Evolutionary conservation across 2,329 filamentous ascomycete species (phyloP).

Genomic region (Phialemoniopsis sp.): DNA sequence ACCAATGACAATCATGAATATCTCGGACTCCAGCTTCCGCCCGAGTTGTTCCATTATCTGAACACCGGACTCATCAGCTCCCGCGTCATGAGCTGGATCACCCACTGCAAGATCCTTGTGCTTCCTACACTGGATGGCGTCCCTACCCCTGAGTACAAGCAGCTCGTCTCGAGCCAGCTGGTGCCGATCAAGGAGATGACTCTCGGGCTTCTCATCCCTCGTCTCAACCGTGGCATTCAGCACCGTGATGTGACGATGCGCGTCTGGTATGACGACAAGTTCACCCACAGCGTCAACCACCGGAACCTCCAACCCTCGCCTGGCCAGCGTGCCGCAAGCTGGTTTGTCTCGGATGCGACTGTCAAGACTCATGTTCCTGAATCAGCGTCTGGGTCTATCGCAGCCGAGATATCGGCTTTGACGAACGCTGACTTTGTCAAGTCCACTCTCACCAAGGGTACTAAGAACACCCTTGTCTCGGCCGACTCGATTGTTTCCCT

Average conservation of each 20-base stretch:
- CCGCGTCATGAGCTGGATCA: constrained; percentile 76
- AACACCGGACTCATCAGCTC: constrained; percentile 77
- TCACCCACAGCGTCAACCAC: constrained; percentile 65
- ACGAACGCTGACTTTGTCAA: constrained; percentile 66
- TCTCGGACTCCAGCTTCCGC: constrained; percentile 82
- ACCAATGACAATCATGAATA: constrained; percentile 86
- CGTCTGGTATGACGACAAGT: constrained; percentile 78
- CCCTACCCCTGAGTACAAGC: constrained; percentile 74
- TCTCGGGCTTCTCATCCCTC: constrained; percentile 72
- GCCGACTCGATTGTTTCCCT: constrained; percentile 67
- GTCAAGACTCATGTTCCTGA: constrained; percentile 44
- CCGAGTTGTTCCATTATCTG: constrained; percentile 88
- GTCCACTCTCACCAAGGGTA: constrained; percentile 55
- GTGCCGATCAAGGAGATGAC: constrained; percentile 72
- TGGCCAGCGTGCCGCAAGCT: constrained; percentile 49
- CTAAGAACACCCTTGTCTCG: constrained; percentile 45
- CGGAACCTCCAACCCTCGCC: constrained; percentile 39
- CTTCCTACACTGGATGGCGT: constrained; percentile 83
- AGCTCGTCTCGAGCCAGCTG: constrained; percentile 71
- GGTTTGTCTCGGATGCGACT: constrained; percentile 66
- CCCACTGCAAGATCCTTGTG: constrained; percentile 72
- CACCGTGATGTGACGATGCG: constrained; percentile 73
- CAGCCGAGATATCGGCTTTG: constrained; percentile 63
- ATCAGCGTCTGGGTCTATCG: constrained; percentile 38
- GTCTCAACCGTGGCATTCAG: constrained; percentile 78